Conservation (phyloP, 106 monocot species). For the Platanthera zijinensis region DNA sequence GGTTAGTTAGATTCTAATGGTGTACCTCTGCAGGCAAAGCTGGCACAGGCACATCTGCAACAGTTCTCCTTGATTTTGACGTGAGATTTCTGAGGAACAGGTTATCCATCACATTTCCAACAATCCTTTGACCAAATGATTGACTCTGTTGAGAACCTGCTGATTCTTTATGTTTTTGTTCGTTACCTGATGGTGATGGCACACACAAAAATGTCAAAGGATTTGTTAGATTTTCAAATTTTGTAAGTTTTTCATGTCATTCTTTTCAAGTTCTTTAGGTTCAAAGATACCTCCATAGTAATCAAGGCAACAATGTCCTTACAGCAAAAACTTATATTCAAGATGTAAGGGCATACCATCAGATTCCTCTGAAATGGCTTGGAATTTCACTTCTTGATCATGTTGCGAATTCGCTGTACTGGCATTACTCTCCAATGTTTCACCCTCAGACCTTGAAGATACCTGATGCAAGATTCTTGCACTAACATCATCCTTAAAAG, state of each 20-base stretch:
- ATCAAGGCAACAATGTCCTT: not conserved
- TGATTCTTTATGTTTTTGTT: conserved; percentile 28
- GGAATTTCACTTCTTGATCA: conserved; percentile 24
- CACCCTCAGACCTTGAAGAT: conserved; percentile 21
- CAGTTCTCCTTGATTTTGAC: conserved; percentile 52
- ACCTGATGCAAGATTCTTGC: conserved; percentile 7
- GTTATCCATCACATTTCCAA: conserved; percentile 89
- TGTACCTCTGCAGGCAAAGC: conserved; percentile 62
- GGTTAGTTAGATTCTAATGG: not conserved
- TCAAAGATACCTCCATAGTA: not conserved
- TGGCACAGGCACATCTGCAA: conserved; percentile 36
- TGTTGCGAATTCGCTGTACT: conserved; percentile 12
- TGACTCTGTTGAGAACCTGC: conserved; percentile 43
- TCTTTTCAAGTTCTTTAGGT: not conserved
- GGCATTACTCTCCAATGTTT: conserved; percentile 16
- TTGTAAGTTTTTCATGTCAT: not conserved
- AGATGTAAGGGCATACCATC: conserved; percentile 43
- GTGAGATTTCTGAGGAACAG: conserved; percentile 73
- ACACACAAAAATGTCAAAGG: conserved; percentile 21
- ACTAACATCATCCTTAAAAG: conserved; percentile 27
- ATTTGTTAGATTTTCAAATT: not conserved
- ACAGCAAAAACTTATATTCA: not conserved
- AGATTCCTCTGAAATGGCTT: conserved; percentile 37
- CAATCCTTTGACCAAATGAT: conserved; percentile 85
- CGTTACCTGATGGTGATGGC: conserved; percentile 31